Evolutionary conservation across 306 rosid species (phyloP).

Genomic region (Quercus parvula): DNA sequence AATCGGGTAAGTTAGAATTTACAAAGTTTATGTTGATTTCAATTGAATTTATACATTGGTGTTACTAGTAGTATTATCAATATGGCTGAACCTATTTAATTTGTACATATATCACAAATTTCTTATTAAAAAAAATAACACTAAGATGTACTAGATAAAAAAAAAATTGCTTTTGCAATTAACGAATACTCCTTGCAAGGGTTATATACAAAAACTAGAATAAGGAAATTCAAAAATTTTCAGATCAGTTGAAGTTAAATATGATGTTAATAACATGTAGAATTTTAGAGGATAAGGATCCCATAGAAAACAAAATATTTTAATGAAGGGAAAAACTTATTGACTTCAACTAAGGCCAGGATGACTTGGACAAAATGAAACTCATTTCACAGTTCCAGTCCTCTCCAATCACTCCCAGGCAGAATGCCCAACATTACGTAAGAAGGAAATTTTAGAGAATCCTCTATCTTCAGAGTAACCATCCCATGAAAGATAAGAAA

Average conservation of each 20-base stretch:
- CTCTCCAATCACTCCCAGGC: background rate
- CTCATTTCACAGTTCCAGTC: background rate
- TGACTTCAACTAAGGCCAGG: background rate
- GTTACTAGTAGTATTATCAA: background rate
- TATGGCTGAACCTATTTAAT: background rate
- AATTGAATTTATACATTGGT: conserved; percentile 1
- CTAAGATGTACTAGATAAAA: background rate
- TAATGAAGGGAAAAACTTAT: background rate
- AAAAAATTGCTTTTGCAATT: background rate
- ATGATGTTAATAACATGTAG: no score
- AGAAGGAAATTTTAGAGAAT: background rate
- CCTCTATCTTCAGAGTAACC: background rate
- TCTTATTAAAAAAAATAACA: background rate
- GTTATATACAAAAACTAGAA: background rate
- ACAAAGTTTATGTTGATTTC: background rate
- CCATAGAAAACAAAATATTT: background rate
- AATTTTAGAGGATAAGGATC: background rate
- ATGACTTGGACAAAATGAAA: background rate
- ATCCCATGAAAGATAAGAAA: background rate
- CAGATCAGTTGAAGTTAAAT: no score
- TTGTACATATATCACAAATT: background rate
- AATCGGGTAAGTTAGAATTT: conserved; percentile 59
- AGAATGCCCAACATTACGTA: background rate
- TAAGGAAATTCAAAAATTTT: background rate
- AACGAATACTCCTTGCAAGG: background rate